Evolutionary conservation across 352 stramenopile genomes (phyloP).

Genomic region (Phytophthora ohioensis): DNA sequence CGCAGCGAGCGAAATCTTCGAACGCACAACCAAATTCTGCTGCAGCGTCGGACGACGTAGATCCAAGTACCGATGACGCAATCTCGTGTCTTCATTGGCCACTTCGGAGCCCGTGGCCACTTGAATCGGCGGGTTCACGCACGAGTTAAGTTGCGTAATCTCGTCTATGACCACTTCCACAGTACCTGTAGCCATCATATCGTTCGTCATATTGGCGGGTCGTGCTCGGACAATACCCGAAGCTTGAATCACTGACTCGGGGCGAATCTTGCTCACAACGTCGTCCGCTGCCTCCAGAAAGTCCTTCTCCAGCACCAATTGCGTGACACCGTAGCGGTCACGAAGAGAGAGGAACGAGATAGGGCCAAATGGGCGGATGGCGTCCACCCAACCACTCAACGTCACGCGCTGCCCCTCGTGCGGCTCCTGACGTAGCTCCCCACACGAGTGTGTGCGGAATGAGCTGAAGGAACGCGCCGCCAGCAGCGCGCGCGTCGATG

Average conservation of each 20-base stretch:
- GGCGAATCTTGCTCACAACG: slow-evolving; percentile 62
- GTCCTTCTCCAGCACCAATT: slow-evolving; percentile 81
- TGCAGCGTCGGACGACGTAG: slow-evolving; percentile 78
- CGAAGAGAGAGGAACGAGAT: slow-evolving; percentile 87
- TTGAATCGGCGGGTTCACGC: slow-evolving; percentile 65
- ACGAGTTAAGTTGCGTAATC: slow-evolving; percentile 72
- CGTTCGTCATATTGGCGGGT: slow-evolving; percentile 75
- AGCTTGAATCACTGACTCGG: slow-evolving; percentile 78
- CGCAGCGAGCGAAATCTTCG: slow-evolving; percentile 71
- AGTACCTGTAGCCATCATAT: slow-evolving; percentile 70
- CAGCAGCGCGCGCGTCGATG: slow-evolving; percentile 11
- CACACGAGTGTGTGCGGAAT: slow-evolving; percentile 81
- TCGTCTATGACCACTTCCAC: slow-evolving; percentile 80
- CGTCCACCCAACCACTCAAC: slow-evolving; percentile 85
- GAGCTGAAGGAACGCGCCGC: slow-evolving; percentile 43
- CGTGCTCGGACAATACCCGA: slow-evolving; percentile 67
- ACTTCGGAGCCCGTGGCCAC: slow-evolving; percentile 60
- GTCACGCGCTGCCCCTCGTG: slow-evolving; percentile 66
- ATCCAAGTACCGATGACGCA: slow-evolving; percentile 86
- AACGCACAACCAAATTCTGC: slow-evolving; percentile 83
- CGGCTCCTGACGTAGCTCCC: slow-evolving; percentile 65
- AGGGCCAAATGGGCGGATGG: slow-evolving; percentile 75
- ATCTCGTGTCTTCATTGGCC: slow-evolving; percentile 76
- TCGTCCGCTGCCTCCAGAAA: slow-evolving; percentile 53
- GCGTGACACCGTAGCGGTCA: slow-evolving; percentile 81